Base-by-base conservation (phyloP, 257 asterid species). In the Scutellaria galericulata region DNA sequence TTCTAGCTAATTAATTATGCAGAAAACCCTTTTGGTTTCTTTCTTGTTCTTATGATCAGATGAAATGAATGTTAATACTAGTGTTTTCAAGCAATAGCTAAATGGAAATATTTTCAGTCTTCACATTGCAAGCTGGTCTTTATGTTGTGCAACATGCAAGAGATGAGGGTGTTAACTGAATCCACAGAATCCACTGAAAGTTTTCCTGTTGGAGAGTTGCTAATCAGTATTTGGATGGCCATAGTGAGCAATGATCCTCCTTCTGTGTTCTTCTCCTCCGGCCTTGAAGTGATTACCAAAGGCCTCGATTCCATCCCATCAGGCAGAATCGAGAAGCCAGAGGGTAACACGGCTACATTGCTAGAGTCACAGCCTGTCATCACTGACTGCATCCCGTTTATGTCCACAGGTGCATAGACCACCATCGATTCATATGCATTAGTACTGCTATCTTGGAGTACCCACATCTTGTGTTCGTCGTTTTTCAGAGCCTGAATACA, bases 311-410 rank as follows among this genome's bases (percentile, higher is more conserved):
- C 96, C n/a, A 83, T 14, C 60, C 96, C 93, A 64, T 92, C 97
- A 0, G 96, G 85, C 15, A 88, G 88, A 66, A 92, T 87, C 15
- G 93, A 86, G 86, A 88, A 92, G 35, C 97, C 98, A 0, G 95
- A 93, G 40, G 96, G 87, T 15, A 89, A 79, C n/a, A 89, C 54
- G n/a, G 88, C 86, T 9, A 81, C 70, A 65, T 80, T 85, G 87
- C 91, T 89, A 0, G 96, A 89, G 85, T 90, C 94, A 3, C 94
- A 80, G 15, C 98, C 98, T 48, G 93, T 81, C 80, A 90, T 85
- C 56, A 91, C 92, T 0, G 96, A 81, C 70, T 90, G 92, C 88
- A 89, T 86, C 75, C 83, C 84, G 1, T 73, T 77, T 78, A 81
- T 78, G 79, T 89, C 97, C 73, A 86, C 92, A 0, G 96, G 96